Percentiles rank a stretch among this genome's conserved stretches.
Conservation (phyloP, 371 early-diverging fungal genomes). For the Mortierella sp. region DNA sequence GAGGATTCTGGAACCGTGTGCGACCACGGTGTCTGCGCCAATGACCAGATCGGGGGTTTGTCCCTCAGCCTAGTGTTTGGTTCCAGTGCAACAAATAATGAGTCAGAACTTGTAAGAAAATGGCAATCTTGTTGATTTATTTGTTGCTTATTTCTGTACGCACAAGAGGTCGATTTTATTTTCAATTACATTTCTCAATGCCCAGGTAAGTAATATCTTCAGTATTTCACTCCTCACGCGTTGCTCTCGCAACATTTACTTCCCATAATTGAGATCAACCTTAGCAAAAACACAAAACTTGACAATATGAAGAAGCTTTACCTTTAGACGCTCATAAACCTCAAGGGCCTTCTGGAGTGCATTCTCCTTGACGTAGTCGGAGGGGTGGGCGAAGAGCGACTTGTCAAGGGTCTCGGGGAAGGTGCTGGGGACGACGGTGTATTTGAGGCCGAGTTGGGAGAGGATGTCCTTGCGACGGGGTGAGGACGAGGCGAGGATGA, state of each 20-base stretch:
- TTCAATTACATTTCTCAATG: too few species aligned
- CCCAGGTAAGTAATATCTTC: too few species aligned
- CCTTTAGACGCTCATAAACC: constrained; percentile 65
- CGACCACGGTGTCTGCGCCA: constrained; percentile 88
- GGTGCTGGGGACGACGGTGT: constrained; percentile 73
- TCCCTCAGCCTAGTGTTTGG: constrained; percentile 31
- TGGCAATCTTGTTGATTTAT: not conserved
- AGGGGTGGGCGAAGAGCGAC: constrained; percentile 63
- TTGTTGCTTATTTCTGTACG: too few species aligned
- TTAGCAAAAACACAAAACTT: not conserved
- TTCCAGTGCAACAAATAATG: not conserved
- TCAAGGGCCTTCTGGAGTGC: constrained; percentile 69
- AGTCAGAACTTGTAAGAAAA: constrained; percentile 8
- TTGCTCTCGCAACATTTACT: too few species aligned
- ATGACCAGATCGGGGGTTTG: constrained; percentile 76
- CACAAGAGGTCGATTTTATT: too few species aligned
- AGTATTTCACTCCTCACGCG: too few species aligned
- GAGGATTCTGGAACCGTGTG: constrained; percentile 66
- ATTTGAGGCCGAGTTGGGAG: constrained; percentile 71
- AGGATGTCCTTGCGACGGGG: constrained; percentile 87
- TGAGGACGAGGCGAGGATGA: constrained; percentile 87
- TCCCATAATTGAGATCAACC: too few species aligned
- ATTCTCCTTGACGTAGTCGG: constrained; percentile 71
- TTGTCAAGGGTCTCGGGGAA: constrained; percentile 78
- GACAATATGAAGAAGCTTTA: constrained; percentile 14